Evolutionary conservation across 208 protist species (phyloP).

Genomic region (Acanthamoeba royreba): DNA sequence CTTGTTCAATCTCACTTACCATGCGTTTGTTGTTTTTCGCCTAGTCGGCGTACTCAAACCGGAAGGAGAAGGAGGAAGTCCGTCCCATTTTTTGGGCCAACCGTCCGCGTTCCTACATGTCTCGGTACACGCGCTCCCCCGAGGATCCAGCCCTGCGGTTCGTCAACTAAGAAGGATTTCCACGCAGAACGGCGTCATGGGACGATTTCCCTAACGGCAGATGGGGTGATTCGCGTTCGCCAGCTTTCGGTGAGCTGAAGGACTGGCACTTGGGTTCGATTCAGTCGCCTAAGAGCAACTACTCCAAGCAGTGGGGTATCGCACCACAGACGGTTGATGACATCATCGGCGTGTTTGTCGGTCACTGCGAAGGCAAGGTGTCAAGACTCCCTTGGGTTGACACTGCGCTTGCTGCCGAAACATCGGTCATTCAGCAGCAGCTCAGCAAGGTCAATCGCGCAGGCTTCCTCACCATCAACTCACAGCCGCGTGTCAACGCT

Average conservation of each 20-base stretch:
- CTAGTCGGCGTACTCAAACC: not conserved
- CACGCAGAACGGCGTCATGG: constrained; percentile 79
- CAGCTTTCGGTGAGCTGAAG: constrained; percentile 81
- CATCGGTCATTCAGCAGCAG: constrained; percentile 74
- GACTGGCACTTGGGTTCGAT: constrained; percentile 77
- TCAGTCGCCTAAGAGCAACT: not conserved
- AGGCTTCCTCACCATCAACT: constrained; percentile 92
- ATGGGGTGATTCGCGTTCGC: constrained; percentile 80
- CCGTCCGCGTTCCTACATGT: constrained; percentile 87
- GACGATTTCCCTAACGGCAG: constrained; percentile 89
- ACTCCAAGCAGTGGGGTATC: constrained; percentile 47
- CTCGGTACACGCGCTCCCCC: not conserved
- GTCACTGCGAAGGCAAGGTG: constrained; percentile 77
- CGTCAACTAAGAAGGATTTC: not conserved
- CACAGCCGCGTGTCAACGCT: constrained; percentile 88
- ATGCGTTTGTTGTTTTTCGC: not conserved
- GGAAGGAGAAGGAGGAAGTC: constrained; percentile 58
- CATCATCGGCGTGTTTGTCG: constrained; percentile 69
- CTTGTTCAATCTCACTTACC: not conserved
- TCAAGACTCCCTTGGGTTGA: constrained; percentile 82
- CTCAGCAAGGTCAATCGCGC: constrained; percentile 83
- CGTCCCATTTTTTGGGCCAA: constrained; percentile 89
- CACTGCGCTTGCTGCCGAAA: constrained; percentile 74
- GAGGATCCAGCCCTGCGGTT: not conserved
- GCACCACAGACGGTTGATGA: constrained; percentile 21